Conservation (phyloP, 805 yeast species). For the Vanderwaltozyma verrucispora region DNA sequence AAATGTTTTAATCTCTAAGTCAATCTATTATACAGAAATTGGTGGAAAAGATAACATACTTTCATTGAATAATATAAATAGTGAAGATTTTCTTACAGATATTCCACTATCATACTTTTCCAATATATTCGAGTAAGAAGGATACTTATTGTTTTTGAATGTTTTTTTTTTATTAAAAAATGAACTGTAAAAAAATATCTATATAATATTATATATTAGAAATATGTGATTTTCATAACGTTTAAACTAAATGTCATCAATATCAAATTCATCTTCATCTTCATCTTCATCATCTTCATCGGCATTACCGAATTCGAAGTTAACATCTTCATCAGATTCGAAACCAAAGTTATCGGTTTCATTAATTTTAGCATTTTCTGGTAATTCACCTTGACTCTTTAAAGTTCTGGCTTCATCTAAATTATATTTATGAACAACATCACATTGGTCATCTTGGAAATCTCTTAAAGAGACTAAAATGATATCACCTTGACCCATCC, state of each 20-base stretch:
- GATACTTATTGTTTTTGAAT: too few relatives aligned
- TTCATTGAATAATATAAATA: background rate
- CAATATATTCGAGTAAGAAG: too few relatives aligned
- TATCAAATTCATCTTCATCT: conserved; percentile 57
- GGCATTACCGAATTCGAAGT: conserved; percentile 95
- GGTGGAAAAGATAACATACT: background rate
- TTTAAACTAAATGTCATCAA: conserved; percentile 72
- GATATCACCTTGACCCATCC: conserved; percentile 99
- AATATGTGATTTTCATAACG: too few relatives aligned
- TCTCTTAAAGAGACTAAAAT: conserved; percentile 93
- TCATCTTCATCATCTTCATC: conserved; percentile 70
- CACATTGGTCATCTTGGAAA: conserved; percentile 97
- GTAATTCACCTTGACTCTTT: conserved; percentile 92
- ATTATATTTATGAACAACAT: conserved; percentile 91
- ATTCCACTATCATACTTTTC: background rate
- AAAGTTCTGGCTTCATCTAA: conserved; percentile 97
- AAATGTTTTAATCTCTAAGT: background rate
- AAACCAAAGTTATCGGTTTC: conserved; percentile 96
- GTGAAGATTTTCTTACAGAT: background rate
- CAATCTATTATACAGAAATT: background rate
- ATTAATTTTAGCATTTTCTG: conserved; percentile 93
- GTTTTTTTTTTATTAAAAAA: too few relatives aligned
- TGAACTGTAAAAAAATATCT: background rate
- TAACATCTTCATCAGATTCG: conserved; percentile 94
- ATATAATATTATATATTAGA: background rate